phyloP scores from a whole-genome alignment of 768 basidiomycete species.

The Cantharellus cinnabarinus region DNA sequence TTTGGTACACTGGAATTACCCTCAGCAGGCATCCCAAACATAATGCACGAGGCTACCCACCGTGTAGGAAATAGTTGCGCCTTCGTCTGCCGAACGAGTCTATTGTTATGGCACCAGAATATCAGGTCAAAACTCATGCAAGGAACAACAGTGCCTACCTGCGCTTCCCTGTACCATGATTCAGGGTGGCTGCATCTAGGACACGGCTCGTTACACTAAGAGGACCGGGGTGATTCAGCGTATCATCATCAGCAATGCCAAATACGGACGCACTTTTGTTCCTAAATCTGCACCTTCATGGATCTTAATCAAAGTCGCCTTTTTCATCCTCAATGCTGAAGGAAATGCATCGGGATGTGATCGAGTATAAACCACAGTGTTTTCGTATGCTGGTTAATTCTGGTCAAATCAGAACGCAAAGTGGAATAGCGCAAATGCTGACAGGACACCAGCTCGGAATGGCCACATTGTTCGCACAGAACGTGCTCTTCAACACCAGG shows the following conservation, averaged over 20 bases:
- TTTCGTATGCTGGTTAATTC: slow-evolving; percentile 56
- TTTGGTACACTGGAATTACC: not conserved
- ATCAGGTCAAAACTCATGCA: not conserved
- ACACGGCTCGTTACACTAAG: slow-evolving; percentile 74
- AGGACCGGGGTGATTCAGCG: not conserved
- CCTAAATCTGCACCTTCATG: slow-evolving; percentile 49
- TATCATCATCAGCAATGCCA: not conserved
- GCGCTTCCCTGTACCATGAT: slow-evolving; percentile 75
- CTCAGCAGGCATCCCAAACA: not conserved
- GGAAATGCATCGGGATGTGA: slow-evolving; percentile 94
- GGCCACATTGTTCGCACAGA: slow-evolving; percentile 71
- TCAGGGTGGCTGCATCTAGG: slow-evolving; percentile 69
- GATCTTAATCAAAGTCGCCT: slow-evolving; percentile 71
- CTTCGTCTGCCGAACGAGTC: slow-evolving; percentile 85
- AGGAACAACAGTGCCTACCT: slow-evolving; percentile 27
- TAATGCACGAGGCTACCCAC: slow-evolving; percentile 25
- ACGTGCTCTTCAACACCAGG: slow-evolving; percentile 65
- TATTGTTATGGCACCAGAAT: slow-evolving; percentile 14
- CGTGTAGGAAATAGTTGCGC: slow-evolving; percentile 86
- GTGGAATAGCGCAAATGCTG: slow-evolving; percentile 3
- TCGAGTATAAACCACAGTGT: slow-evolving; percentile 69
- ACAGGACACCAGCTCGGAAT: slow-evolving; percentile 79
- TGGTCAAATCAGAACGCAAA: not conserved
- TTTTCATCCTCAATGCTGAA: slow-evolving; percentile 63
- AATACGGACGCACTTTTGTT: slow-evolving; percentile 36